Base-by-base conservation (phyloP, 225 moss, liverwort and hornwort species). In the Marchantia paleacea region DNA sequence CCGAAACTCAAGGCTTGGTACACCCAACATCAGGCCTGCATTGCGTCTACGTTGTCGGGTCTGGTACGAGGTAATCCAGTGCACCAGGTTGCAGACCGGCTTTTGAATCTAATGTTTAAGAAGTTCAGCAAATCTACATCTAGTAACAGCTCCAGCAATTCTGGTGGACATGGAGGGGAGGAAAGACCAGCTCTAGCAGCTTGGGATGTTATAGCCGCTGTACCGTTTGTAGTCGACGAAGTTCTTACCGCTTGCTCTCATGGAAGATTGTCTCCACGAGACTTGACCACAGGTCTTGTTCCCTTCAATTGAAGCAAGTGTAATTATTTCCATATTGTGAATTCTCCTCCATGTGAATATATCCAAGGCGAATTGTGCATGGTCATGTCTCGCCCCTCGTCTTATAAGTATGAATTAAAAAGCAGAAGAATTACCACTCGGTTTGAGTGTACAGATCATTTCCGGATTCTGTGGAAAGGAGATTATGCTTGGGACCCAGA, bases 221-320 rank as follows among this genome's bases (percentile, higher is more conserved):
- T 94, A 49, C 97, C 97, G 28, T 85, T 88, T 68, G 90, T 97
- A 72, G 81, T 91, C 65, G 93, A 97, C 77, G 90, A 90, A 81
- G 91, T 94, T 10, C 89, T 97, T 73, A 93, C 89, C 69, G 97
- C 97, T 73, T 97, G 94, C 81, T 91, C 97, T 7, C 90, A 97
- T 87, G 91, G 91, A 82, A 79, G 86, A 57, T 80, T 97, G 53
- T 85, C 91, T 80, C 88, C 97, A 80, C 93, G 90, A 81, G 93
- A 97, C 72, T 82, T 97, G 80, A 97, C 93, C 2, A 97, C 93
- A 87, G 97, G 97, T 97, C 71, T 55, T 25, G 9, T 65, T 11
- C 7, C 8, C 26, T 24, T 24, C n/a, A 65, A 28, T 58, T 58
- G 6, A 16, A 58, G 18, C 58, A 58, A 58, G 58, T 58, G 16